phyloP scores from a whole-genome alignment of 257 asterid genomes.

The Ligustrum vulgare region DNA sequence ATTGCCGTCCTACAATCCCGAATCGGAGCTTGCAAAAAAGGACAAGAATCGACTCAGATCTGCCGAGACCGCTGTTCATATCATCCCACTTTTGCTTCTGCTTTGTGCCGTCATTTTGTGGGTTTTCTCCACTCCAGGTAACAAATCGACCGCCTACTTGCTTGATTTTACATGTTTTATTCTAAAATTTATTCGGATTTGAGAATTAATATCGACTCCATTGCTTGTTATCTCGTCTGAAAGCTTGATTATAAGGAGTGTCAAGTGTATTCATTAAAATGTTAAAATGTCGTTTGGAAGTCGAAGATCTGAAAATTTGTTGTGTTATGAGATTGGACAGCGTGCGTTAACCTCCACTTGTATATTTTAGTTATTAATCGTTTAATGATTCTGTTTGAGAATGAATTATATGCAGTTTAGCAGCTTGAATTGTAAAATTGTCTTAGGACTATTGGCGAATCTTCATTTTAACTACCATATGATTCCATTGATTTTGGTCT shows the following conservation, averaged over 20 bases:
- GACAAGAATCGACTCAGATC: constrained; percentile 64
- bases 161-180: background rate
- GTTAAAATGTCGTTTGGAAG: background rate
- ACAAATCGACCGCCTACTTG: background rate
- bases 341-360: background rate
- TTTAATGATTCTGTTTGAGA: background rate
- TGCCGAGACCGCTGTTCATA: constrained; percentile 69
- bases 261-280: background rate
- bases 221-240: constrained; percentile 1
- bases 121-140: constrained; percentile 69
- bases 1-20: constrained; percentile 51
- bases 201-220: background rate
- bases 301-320: background rate
- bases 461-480: background rate
- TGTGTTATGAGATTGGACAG: background rate
- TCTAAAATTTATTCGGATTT: background rate
- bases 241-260: background rate
- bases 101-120: constrained; percentile 63
- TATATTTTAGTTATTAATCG: background rate
- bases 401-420: background rate
- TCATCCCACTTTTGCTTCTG: constrained; percentile 60
- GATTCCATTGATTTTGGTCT: background rate
- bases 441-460: background rate
- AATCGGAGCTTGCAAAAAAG: constrained; percentile 52
- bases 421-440: background rate